phyloP scores from a whole-genome alignment of 345 rosid species.

The Aegle marmelos region DNA sequence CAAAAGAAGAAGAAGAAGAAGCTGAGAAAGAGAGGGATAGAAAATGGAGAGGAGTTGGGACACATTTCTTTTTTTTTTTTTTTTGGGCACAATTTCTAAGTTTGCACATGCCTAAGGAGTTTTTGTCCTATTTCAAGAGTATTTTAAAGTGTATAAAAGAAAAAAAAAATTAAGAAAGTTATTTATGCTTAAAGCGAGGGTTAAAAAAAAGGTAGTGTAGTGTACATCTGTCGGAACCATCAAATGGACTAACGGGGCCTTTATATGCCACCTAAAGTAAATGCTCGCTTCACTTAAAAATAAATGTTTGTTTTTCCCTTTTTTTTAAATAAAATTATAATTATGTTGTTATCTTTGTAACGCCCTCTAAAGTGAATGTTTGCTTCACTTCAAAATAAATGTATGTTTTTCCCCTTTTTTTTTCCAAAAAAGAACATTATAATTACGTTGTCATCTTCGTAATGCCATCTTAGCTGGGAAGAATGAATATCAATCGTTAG shows the following conservation, averaged over 20 bases:
- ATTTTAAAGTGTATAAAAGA: no score
- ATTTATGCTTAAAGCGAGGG: neutral
- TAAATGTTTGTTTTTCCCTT: neutral
- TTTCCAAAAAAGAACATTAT: no score
- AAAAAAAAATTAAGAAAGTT: no score
- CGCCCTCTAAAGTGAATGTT: no score
- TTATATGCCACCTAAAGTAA: no score
- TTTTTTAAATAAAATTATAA: no score
- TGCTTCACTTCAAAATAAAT: neutral
- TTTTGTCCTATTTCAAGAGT: neutral
- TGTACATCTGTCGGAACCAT: no score
- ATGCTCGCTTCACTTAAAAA: neutral
- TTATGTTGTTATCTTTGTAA: no score
- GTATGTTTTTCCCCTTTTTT: no score
- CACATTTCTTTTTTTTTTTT: slow-evolving; percentile 19
- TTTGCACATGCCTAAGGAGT: neutral
- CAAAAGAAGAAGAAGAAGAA: slow-evolving; percentile 3
- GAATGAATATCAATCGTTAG: neutral
- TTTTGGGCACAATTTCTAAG: neutral
- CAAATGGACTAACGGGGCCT: no score
- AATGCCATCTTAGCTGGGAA: neutral
- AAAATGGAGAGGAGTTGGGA: neutral
- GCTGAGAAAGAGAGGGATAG: slow-evolving; percentile 1
- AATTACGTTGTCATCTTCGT: no score
- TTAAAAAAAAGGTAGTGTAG: no score